Conservation (phyloP, 2,329 filamentous ascomycete species). For the Pestalotiopsis fici region DNA sequence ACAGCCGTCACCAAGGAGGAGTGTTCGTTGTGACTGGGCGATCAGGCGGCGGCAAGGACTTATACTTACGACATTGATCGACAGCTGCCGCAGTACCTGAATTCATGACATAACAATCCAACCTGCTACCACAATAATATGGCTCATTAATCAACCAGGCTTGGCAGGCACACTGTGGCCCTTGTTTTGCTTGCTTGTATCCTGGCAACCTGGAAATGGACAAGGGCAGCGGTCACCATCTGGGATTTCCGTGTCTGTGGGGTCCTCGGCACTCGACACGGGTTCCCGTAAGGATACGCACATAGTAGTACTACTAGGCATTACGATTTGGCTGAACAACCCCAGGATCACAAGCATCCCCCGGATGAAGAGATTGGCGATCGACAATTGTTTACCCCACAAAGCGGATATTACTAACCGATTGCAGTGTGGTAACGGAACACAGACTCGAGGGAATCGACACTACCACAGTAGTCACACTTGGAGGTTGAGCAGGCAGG, state of each 20-base stretch:
- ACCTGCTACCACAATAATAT: not conserved
- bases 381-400: not conserved
- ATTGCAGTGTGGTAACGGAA: not conserved
- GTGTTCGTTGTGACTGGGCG: not conserved
- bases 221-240: not conserved
- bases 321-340: not conserved
- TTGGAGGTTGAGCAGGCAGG: not conserved
- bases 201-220: not conserved
- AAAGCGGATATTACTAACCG: not conserved
- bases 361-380: not conserved
- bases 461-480: not conserved
- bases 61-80: not conserved
- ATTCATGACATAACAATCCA: not conserved
- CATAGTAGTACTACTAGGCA: too few relatives aligned
- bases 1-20: not conserved
- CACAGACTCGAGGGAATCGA: not conserved
- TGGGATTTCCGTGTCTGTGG: not conserved
- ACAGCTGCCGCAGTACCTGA: not conserved
- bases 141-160: not conserved
- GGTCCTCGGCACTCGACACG: not conserved
- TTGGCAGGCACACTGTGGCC: not conserved
- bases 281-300: too few relatives aligned
- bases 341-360: not conserved
- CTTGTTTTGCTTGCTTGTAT: not conserved
- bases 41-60: not conserved